Conservation (phyloP, 805 yeast genomes). For the Candida andamanensis region DNA sequence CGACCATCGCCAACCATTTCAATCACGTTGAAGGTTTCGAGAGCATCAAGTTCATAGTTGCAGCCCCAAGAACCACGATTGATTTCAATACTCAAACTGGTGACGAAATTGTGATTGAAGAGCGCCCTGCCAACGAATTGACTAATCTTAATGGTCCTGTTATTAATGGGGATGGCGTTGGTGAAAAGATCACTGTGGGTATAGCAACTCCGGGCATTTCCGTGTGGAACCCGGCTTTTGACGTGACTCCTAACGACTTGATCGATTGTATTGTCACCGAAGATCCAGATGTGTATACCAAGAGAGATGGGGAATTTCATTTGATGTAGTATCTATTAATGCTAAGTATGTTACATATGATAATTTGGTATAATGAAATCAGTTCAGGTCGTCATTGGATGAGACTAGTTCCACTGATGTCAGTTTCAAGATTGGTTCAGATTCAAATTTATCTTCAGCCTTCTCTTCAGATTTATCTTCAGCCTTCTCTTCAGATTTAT, state of each 20-base stretch:
- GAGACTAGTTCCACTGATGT: no score
- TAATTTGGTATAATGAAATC: no score
- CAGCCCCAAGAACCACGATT: slow-evolving; percentile 91
- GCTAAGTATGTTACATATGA: no score
- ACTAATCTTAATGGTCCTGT: slow-evolving; percentile 64
- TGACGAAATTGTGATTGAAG: slow-evolving; percentile 75
- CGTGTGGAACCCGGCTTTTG: slow-evolving; percentile 97
- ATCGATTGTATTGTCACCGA: slow-evolving; percentile 93
- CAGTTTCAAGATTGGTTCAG: no score
- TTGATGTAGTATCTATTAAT: no score
- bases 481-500: no score
- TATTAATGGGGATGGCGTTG: slow-evolving; percentile 23
- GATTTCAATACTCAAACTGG: slow-evolving; percentile 67
- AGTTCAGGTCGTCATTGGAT: no score
- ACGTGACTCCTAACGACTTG: slow-evolving; percentile 77
- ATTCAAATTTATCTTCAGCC: no score
- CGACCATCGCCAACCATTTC: slow-evolving; percentile 60
- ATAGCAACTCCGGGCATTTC: slow-evolving; percentile 79
- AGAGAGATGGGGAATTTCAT: slow-evolving; percentile 19
- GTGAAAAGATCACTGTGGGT: slow-evolving; percentile 51
- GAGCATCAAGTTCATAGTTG: slow-evolving; percentile 75
- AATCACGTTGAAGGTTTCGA: slow-evolving; percentile 5
- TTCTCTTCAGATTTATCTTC: no score
- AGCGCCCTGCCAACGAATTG: slow-evolving; percentile 77
- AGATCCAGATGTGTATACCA: slow-evolving; percentile 43